Percentiles rank a stretch among this genome's conserved stretches.
Conservation (phyloP, 129 eudicot genomes). For the Glebionis coronaria region DNA sequence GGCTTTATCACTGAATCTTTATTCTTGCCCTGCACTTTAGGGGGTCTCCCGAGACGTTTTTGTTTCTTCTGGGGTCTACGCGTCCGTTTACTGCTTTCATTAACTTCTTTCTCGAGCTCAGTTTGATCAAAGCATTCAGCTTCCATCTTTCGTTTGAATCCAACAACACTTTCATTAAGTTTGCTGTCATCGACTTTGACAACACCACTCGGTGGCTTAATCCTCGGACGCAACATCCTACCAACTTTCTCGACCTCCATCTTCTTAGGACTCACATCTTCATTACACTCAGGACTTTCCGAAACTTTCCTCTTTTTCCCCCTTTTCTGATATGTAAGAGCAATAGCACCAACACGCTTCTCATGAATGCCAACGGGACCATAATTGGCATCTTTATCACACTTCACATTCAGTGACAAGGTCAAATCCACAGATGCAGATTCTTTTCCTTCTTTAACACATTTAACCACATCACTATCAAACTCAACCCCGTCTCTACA, state of each 20-base stretch:
- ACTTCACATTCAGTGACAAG: neutral
- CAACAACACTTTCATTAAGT: constrained; percentile 26
- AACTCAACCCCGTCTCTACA: constrained; percentile 8
- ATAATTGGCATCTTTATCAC: neutral
- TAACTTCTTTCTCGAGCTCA: constrained; percentile 20
- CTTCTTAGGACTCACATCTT: constrained; percentile 15
- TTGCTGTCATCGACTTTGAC: constrained; percentile 34
- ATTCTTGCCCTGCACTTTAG: constrained; percentile 30
- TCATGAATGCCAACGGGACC: constrained; percentile 18
- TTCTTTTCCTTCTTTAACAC: neutral
- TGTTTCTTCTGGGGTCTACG: constrained; percentile 26
- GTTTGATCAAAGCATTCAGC: constrained; percentile 33
- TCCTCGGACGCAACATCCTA: constrained; percentile 74
- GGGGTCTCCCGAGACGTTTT: constrained; percentile 59
- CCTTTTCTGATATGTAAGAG: constrained; percentile 14
- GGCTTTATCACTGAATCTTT: constrained; percentile 14
- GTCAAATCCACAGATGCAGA: neutral
- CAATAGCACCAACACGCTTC: neutral
- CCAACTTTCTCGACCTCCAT: constrained; percentile 28
- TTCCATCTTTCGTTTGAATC: constrained; percentile 34
- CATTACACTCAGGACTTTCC: constrained; percentile 29
- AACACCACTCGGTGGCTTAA: constrained; percentile 27
- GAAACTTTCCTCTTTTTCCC: constrained; percentile 49
- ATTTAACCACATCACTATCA: constrained; percentile 8
- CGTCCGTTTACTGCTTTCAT: neutral